Evolutionary conservation across 805 yeast genomes (phyloP), one percentile per base, ranked within the genome.

Genomic region (Cyberlindnera subsufficiens): DNA sequence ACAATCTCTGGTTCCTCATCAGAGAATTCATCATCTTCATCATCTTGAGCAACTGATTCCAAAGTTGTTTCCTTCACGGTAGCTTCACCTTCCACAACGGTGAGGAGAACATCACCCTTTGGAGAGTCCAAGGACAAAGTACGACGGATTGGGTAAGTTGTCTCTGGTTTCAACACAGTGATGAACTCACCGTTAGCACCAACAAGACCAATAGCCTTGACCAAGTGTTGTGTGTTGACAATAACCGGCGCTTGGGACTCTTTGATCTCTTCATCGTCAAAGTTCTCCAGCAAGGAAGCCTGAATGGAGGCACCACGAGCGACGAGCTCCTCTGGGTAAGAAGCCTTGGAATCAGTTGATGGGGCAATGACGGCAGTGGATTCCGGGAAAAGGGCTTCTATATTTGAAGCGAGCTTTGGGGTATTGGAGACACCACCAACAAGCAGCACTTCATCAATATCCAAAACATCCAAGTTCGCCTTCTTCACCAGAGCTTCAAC

Each of bases 291-390:
- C 47, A 79, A 60, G 32, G 95, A 80, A 40, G 96, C 99, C 75
- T 93, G 98, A 63, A 91, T 76, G 50, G 98, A 96, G 45, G 96
- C 95, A 68, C 99, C 99, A 60, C 95, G 82, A 51, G 95, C 82
- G 51, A 84, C 72, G 59, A 89, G 74, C 71, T 93, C 98, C 60
- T 86, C 82, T 47, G 99, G 97, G 68, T 86, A 78, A 48, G 81
- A 62, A 44, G 93, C 86, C 67, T 87, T 88, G 48, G 85, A 55
- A 63, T 86, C 91, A 47, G 74, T 59, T 30, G 83, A 68, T 52
- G 98, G 96, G 20, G 97, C 81, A 48, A 80, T 71, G 42, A 90
- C 75, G 41, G 70, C 75, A 42, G 88, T 81, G 38, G 82, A 63
- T 64, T 85, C 93, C 50, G 95, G 95, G 79, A 91, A 91, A 40